Evolutionary conservation across 108 stramenopile species (phyloP).

Genomic region (Skeletonema tropicum): DNA sequence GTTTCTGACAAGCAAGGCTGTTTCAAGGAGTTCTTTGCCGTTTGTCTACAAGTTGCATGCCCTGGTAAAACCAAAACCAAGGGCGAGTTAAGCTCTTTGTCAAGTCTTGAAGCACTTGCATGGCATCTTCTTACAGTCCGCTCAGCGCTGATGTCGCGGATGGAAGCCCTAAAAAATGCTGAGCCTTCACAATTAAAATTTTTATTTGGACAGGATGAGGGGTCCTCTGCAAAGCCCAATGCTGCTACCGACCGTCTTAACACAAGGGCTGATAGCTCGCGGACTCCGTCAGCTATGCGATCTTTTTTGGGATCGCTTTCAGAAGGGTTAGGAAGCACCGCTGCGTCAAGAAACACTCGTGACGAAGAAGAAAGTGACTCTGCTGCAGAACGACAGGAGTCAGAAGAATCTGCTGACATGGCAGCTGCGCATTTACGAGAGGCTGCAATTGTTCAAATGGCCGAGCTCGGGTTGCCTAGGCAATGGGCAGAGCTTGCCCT

Average conservation of each 20-base stretch:
- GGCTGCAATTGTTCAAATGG: slow-evolving; percentile 89
- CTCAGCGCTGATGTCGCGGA: slow-evolving; percentile 21
- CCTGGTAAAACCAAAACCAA: slow-evolving; percentile 5
- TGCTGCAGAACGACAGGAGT: slow-evolving; percentile 23
- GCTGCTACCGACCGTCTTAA: neutral
- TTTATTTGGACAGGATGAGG: slow-evolving; percentile 23
- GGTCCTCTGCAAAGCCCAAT: neutral
- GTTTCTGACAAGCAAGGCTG: slow-evolving; percentile 7
- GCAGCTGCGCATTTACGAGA: slow-evolving; percentile 74
- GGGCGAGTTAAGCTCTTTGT: slow-evolving; percentile 24
- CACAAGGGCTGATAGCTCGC: slow-evolving; percentile 7
- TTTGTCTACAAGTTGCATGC: slow-evolving; percentile 23
- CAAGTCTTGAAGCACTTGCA: slow-evolving; percentile 32
- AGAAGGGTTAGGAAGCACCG: slow-evolving; percentile 5
- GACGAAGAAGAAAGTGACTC: slow-evolving; percentile 68
- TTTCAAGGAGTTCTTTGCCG: slow-evolving; percentile 22
- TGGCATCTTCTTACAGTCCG: slow-evolving; percentile 37
- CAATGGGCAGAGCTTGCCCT: slow-evolving; percentile 90
- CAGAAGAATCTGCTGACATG: slow-evolving; percentile 39
- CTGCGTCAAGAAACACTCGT: slow-evolving; percentile 7
- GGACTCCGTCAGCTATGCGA: slow-evolving; percentile 26
- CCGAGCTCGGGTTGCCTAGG: slow-evolving; percentile 83
- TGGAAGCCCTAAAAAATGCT: slow-evolving; percentile 10
- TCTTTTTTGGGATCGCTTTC: slow-evolving; percentile 24
- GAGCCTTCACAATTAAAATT: slow-evolving; percentile 5